These are phyloP conservation scores for Aspergillus fructus DNA, from an alignment of 2,329 filamentous ascomycete genomes.

Conservation along the genomic window DNA sequence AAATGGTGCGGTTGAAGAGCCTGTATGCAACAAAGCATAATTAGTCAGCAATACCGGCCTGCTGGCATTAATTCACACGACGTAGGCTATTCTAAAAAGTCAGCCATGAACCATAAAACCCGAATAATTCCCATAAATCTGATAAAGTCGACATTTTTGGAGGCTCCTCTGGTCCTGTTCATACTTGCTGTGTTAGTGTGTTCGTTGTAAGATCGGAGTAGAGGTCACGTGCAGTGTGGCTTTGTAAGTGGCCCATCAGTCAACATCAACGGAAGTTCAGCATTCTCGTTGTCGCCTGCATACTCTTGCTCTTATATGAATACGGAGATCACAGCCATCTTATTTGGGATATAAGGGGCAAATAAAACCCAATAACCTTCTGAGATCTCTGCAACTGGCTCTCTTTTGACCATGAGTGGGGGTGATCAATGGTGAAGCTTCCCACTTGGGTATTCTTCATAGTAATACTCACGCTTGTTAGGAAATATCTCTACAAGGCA, in stretches of 20 bases:
- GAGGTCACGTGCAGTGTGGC: conserved; percentile 27
- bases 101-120: neutral
- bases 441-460: neutral
- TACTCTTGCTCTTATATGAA: neutral
- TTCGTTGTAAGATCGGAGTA: conserved; percentile 10
- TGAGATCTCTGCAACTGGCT: neutral
- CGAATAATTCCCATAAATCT: neutral
- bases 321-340: neutral
- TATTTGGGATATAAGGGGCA: neutral
- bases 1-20: conserved; percentile 16
- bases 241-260: conserved; percentile 15
- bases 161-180: too few species aligned
- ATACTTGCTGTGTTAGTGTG: neutral
- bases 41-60: conserved; percentile 1
- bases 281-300: neutral
- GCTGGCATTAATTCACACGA: neutral
- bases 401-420: conserved; percentile 15
- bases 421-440: conserved; percentile 19
- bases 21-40: conserved; percentile 11
- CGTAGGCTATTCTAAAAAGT: neutral
- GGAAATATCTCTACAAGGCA: conserved; percentile 82
- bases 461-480: conserved; percentile 38
- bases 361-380: neutral
- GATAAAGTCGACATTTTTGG: too few species aligned
- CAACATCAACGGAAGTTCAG: conserved; percentile 6